These are phyloP conservation scores for Strobilomyces confusus DNA, from an alignment of 768 basidiomycete species.

Conservation along the genomic window DNA sequence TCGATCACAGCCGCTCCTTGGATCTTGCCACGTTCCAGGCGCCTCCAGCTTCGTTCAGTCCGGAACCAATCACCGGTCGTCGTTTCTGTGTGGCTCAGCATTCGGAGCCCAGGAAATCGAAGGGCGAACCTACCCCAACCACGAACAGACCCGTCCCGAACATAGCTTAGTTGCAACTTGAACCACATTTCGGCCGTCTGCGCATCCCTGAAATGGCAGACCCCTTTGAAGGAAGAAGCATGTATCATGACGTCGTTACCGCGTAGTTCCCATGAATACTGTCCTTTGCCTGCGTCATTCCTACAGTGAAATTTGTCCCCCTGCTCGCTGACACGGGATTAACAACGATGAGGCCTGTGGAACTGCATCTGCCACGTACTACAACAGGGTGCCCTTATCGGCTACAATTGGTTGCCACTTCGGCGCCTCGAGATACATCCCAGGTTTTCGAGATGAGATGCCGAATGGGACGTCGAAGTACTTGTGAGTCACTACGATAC, in stretches of 20 bases:
- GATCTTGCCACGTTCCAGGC: slow-evolving; percentile 1
- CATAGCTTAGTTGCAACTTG: not conserved
- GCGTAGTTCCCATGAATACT: not conserved
- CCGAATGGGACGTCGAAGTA: not conserved
- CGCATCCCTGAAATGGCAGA: slow-evolving; percentile 1
- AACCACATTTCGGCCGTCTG: slow-evolving; percentile 3
- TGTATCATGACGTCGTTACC: not conserved
- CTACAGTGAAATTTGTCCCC: not conserved
- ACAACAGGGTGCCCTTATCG: not conserved
- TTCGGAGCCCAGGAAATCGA: too few species aligned
- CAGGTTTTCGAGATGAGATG: not conserved
- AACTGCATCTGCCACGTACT: not conserved
- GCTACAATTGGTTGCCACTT: not conserved
- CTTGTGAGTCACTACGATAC: not conserved
- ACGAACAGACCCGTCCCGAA: not conserved
- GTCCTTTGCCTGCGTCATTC: not conserved
- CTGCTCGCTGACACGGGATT: not conserved
- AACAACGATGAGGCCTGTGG: not conserved
- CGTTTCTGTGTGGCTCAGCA: not conserved
- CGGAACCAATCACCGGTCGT: not conserved
- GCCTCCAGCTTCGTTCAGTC: slow-evolving; percentile 3
- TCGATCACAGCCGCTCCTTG: not conserved
- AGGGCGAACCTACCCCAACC: not conserved
- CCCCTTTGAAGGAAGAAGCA: not conserved
- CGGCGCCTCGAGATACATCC: not conserved